Evolutionary conservation across 495 filamentous ascomycete species (phyloP), one percentile per base, ranked within the genome.

Genomic region (Penicillium manginii): DNA sequence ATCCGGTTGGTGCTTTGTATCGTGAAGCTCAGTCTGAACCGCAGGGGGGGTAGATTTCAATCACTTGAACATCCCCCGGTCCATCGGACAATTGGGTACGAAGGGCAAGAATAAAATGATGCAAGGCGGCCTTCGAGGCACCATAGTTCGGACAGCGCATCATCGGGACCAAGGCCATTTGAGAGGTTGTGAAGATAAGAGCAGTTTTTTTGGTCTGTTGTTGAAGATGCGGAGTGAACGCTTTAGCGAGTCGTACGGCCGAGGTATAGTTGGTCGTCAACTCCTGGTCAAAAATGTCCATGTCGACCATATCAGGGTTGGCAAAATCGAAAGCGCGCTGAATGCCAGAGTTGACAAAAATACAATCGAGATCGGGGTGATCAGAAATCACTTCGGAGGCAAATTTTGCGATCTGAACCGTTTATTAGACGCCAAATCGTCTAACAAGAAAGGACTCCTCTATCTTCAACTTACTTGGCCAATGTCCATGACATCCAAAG

Each of bases 1-100:
- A 43, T 72, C 73, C 3, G 73, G 71, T 49, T 76, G 71, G 46
- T 79, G 68, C 49, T 65, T 67, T 2, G 59, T 57, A 59, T 71
- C 75, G 50, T 79, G 78, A 23, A 81, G 54, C 59, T 81, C 77
- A 1, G 75, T 91, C 78, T 88, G 85, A 29, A 91, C 86, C 2
- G 85, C 83, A n/a, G 4, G 88, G 87, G 11, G 88, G 88, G 53
- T 86, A 77, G 17, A 90, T 75, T 74, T 91, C 88, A 21, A 90
- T 60, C 12, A 91, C 79, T 52, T 78, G 78, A 40, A 90, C 73
- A 51, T 79, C 64, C 0, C 72, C 71, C n/a, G 62, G 64, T 5
- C 67, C 68, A 29, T 61, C 63, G 47, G 74, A 67, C 1, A 91
- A 65, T 73, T 91, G 88, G 46, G 83, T 80, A 4, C 88, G 83